Percentiles rank a stretch among this genome's conserved stretches.
These are phyloP conservation scores for Grifola frondosa DNA, from an alignment of 1,284 basidiomycete species.

Conservation along the genomic window DNA sequence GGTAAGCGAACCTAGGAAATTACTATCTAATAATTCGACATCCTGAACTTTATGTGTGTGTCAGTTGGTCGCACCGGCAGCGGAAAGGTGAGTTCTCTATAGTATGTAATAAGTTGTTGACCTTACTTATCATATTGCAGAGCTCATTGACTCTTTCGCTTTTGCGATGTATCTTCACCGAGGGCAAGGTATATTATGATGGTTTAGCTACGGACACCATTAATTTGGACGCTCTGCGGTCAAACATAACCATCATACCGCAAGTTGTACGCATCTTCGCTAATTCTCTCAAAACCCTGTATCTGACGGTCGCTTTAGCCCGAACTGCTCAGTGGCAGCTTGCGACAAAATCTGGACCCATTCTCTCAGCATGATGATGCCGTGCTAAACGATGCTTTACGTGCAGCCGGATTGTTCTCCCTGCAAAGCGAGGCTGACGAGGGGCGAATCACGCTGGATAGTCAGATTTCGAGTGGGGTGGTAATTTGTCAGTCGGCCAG, in stretches of 20 bases:
- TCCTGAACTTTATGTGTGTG: background rate
- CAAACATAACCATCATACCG: slow-evolving; percentile 49
- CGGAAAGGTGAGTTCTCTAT: slow-evolving; percentile 24
- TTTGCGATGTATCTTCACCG: slow-evolving; percentile 46
- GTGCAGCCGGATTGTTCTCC: slow-evolving; percentile 31
- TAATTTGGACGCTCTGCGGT: slow-evolving; percentile 59
- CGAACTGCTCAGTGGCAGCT: slow-evolving; percentile 35
- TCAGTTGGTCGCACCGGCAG: slow-evolving; percentile 67
- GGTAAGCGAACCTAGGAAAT: slow-evolving; percentile 49
- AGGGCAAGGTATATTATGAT: slow-evolving; percentile 43
- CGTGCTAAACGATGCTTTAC: slow-evolving; percentile 30
- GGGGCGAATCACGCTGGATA: slow-evolving; percentile 34
- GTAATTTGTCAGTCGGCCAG: slow-evolving; percentile 34
- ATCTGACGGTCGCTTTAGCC: slow-evolving; percentile 31
- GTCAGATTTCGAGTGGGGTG: slow-evolving; percentile 35
- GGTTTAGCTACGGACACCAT: slow-evolving; percentile 36
- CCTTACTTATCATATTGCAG: slow-evolving; percentile 31
- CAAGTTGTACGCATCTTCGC: slow-evolving; percentile 27
- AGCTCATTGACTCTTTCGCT: slow-evolving; percentile 45
- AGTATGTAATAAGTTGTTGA: too few species aligned
- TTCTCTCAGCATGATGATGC: slow-evolving; percentile 54
- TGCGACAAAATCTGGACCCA: slow-evolving; percentile 42
- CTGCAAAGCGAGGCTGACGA: slow-evolving; percentile 29
- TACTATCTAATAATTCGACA: background rate
- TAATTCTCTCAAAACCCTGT: background rate